These are phyloP conservation scores for Aureobasidium sp. DNA, from an alignment of 2,329 filamentous ascomycete species.

Conservation along the genomic window DNA sequence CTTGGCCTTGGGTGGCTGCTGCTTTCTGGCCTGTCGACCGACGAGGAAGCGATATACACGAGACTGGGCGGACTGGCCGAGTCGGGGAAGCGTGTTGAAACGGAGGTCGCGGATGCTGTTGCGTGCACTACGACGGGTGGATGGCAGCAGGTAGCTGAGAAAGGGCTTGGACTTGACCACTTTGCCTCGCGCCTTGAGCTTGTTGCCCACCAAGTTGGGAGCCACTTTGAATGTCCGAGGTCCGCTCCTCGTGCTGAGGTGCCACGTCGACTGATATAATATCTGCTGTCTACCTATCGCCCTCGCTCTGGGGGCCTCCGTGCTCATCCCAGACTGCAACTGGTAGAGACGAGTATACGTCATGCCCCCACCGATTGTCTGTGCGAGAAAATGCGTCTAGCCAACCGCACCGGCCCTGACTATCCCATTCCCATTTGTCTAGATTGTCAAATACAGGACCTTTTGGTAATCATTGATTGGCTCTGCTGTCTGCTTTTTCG, in stretches of 20 bases:
- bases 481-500: neutral
- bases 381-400: neutral
- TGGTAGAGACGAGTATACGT: neutral
- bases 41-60: slow-evolving; percentile 68
- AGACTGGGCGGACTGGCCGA: slow-evolving; percentile 64
- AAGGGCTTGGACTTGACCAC: slow-evolving; percentile 24
- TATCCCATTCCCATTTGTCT: neutral
- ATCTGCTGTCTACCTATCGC: neutral
- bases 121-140: slow-evolving; percentile 55
- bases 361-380: slow-evolving; percentile 3
- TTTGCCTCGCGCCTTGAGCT: slow-evolving; percentile 5
- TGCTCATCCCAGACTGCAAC: neutral
- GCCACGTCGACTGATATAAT: neutral
- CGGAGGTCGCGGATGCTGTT: slow-evolving; percentile 61
- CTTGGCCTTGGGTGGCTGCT: slow-evolving; percentile 23
- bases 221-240: slow-evolving; percentile 7
- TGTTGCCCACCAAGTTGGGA: neutral
- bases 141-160: slow-evolving; percentile 50
- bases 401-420: neutral
- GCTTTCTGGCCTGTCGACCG: slow-evolving; percentile 43
- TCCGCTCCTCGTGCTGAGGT: neutral
- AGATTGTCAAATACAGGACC: neutral
- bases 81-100: slow-evolving; percentile 62
- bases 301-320: neutral
- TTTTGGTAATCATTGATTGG: neutral